A percentile compares a stretch with the other conserved stretches of the same genome.
Evolutionary conservation across 495 filamentous ascomycete genomes (phyloP).

Genomic region (Penicillium maclennaniae): DNA sequence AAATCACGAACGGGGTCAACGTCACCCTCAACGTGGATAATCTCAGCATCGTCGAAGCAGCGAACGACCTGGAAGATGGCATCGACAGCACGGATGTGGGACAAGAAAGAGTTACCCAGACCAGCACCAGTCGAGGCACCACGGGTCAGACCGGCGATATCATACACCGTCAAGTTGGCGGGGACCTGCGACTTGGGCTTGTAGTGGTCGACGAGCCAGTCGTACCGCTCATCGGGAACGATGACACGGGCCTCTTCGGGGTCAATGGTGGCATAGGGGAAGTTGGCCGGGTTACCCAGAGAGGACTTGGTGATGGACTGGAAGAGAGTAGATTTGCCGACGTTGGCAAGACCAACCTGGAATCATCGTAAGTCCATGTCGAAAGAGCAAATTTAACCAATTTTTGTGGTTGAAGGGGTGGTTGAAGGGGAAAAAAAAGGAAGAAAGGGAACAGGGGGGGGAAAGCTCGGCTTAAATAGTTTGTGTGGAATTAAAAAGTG

Average conservation of each 20-base stretch:
- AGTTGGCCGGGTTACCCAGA: conserved; percentile 98
- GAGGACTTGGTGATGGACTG: conserved; percentile 98
- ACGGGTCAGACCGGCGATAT: conserved; percentile 95
- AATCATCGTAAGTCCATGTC: conserved; percentile 18
- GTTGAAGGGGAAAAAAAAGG: conserved; percentile 13
- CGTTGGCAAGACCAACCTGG: conserved; percentile 97
- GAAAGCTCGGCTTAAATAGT: conserved; percentile 24
- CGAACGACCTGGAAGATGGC: conserved; percentile 99
- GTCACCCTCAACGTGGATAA: conserved; percentile 99
- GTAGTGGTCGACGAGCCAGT: conserved; percentile 94
- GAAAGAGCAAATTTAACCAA: background rate
- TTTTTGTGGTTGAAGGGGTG: conserved; percentile 12
- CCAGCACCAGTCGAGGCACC: conserved; percentile 97
- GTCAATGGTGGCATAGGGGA: conserved; percentile 98
- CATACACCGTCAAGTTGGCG: conserved; percentile 96
- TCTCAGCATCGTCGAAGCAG: conserved; percentile 98
- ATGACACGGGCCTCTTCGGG: conserved; percentile 98
- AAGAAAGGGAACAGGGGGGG: conserved; percentile 18
- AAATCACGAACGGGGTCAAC: conserved; percentile 93
- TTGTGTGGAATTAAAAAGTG: conserved; percentile 34
- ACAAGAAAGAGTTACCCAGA: conserved; percentile 96
- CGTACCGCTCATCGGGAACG: conserved; percentile 92
- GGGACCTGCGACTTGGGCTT: conserved; percentile 94
- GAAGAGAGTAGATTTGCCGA: conserved; percentile 99
- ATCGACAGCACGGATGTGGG: conserved; percentile 98